Percentiles rank a stretch among this genome's conserved stretches.
Evolutionary conservation across 2,329 filamentous ascomycete species (phyloP).

Genomic region (Fusarium sp.): DNA sequence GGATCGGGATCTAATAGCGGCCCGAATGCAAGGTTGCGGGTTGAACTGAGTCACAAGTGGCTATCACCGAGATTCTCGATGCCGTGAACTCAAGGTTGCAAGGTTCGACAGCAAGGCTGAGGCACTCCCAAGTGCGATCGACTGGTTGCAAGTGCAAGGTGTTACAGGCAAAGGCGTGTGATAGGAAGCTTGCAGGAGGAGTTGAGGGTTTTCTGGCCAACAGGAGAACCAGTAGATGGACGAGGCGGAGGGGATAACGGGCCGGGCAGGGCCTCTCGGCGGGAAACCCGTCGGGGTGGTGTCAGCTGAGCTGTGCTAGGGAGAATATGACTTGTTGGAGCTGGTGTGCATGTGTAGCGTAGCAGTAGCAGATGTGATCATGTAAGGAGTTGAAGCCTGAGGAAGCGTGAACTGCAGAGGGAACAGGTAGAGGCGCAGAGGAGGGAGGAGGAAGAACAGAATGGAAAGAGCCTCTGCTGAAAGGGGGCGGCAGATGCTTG

Average conservation of each 20-base stretch:
- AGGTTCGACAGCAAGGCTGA: constrained; percentile 15
- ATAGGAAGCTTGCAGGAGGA: constrained; percentile 17
- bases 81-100: constrained; percentile 17
- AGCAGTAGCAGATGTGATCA: background rate
- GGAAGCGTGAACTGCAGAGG: constrained; percentile 18
- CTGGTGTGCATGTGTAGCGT: constrained; percentile 27
- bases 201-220: constrained; percentile 22
- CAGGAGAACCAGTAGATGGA: constrained; percentile 18
- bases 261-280: constrained; percentile 13
- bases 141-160: constrained; percentile 14
- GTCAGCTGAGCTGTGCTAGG: constrained; percentile 28
- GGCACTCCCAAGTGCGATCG: constrained; percentile 5
- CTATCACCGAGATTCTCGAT: constrained; percentile 13
- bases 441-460: constrained; percentile 1
- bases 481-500: constrained; percentile 22
- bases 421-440: background rate
- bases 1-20: constrained; percentile 3
- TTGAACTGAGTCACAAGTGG: constrained; percentile 19
- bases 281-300: constrained; percentile 24
- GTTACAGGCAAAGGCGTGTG: constrained; percentile 7
- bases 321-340: constrained; percentile 4
- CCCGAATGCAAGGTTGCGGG: constrained; percentile 14
- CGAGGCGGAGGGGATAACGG: constrained; percentile 21
- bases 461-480: constrained; percentile 6
- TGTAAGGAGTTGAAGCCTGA: constrained; percentile 25